These are phyloP conservation scores for Juglanconis sp. DNA, from an alignment of 2,329 filamentous ascomycete genomes.

Conservation along the genomic window DNA sequence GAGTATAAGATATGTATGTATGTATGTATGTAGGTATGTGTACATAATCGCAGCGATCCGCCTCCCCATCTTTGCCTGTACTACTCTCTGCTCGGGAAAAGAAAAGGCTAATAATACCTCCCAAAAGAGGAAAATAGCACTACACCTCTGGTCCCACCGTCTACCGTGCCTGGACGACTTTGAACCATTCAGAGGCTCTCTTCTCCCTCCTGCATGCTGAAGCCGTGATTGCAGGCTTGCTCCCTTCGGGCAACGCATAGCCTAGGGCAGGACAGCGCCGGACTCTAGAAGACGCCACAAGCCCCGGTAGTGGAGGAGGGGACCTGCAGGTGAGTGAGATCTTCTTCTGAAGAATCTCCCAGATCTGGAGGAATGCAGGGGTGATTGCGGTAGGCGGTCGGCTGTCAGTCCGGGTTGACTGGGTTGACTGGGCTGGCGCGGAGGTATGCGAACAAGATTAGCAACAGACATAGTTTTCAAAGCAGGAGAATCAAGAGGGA, in stretches of 20 bases:
- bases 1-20: conserved; percentile 2
- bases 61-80: too few species aligned
- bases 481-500: conserved; percentile 10
- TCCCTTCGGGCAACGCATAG: conserved; percentile 14
- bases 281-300: conserved; percentile 8
- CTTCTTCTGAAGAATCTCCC: conserved; percentile 9
- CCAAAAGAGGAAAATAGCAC: background rate
- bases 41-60: too few species aligned
- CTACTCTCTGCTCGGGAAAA: background rate
- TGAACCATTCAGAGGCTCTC: background rate
- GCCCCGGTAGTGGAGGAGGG: background rate
- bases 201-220: background rate
- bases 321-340: background rate
- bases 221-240: background rate
- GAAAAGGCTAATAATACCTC: background rate
- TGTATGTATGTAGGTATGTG: background rate
- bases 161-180: background rate
- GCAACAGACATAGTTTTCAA: conserved; percentile 30
- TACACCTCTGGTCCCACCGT: background rate
- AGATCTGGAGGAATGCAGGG: conserved; percentile 17
- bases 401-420: background rate
- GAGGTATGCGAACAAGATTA: conserved; percentile 42
- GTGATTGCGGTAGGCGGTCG: conserved; percentile 6
- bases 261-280: conserved; percentile 7
- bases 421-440: conserved; percentile 4